phyloP scores from a whole-genome alignment of 2,329 filamentous ascomycete genomes.

The Aureobasidium sp. region DNA sequence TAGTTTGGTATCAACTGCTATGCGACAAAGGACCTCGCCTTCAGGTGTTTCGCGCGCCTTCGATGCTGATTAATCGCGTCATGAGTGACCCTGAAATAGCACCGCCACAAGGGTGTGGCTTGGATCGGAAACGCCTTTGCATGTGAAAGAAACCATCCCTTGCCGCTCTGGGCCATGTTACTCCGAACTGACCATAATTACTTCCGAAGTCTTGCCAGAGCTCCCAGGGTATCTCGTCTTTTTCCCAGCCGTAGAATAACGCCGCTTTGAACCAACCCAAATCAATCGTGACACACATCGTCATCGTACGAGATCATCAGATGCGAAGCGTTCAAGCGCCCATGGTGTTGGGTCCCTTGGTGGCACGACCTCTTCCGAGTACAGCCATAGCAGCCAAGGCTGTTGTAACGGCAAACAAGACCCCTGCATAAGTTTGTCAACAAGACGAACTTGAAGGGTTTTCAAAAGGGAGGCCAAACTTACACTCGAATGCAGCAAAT shows the following conservation, averaged over 20 bases:
- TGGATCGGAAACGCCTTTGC: background rate
- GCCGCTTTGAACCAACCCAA: background rate
- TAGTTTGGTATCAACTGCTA: background rate
- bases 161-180: background rate
- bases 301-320: background rate
- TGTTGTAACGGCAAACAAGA: conserved; percentile 43
- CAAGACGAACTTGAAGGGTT: background rate
- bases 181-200: background rate
- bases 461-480: conserved; percentile 13
- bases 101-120: background rate
- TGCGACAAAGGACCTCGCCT: background rate
- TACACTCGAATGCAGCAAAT: conserved; percentile 58
- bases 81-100: background rate
- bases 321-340: conserved; percentile 11
- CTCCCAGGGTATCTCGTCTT: conserved; percentile 4
- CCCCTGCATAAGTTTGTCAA: conserved; percentile 27
- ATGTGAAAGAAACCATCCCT: conserved; percentile 4
- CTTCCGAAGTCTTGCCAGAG: background rate
- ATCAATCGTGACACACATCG: conserved; percentile 2
- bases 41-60: conserved; percentile 5
- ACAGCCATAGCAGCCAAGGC: conserved; percentile 41
- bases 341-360: conserved; percentile 27
- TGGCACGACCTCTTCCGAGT: conserved; percentile 26
- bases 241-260: conserved; percentile 1
- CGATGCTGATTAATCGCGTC: conserved; percentile 10